Conservation (phyloP, 768 basidiomycete species). For the Pleurotus cornucopiae region DNA sequence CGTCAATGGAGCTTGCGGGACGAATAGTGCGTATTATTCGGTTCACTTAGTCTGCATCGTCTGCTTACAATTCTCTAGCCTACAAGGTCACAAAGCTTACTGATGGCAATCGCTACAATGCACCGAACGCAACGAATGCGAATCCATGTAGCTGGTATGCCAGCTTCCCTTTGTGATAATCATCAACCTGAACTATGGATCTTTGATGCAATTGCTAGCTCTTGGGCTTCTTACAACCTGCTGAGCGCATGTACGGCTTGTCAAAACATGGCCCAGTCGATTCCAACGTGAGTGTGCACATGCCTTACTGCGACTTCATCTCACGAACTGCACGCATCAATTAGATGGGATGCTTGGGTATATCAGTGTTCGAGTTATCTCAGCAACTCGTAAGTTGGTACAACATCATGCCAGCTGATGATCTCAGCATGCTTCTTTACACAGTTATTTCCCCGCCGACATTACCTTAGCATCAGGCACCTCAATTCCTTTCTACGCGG, state of each 20-base stretch:
- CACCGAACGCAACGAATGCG: slow-evolving; percentile 8
- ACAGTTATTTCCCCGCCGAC: slow-evolving; percentile 7
- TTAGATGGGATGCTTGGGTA: slow-evolving; percentile 10
- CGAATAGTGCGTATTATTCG: slow-evolving; percentile 6
- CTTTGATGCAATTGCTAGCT: background rate
- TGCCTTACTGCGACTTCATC: background rate
- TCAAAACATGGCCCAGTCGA: slow-evolving; percentile 3
- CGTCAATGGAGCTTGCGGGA: slow-evolving; percentile 9
- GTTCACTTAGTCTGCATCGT: background rate
- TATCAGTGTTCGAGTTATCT: slow-evolving; percentile 1
- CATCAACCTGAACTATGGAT: background rate
- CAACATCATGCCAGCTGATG: background rate
- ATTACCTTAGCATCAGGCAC: slow-evolving; percentile 6
- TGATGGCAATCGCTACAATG: slow-evolving; percentile 6
- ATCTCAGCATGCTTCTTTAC: background rate
- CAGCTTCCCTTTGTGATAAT: background rate
- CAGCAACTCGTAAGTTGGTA: background rate
- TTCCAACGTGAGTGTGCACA: slow-evolving; percentile 1
- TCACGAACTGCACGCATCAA: background rate
- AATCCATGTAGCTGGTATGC: slow-evolving; percentile 8
- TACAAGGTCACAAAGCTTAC: slow-evolving; percentile 6
- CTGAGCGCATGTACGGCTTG: slow-evolving; percentile 11
- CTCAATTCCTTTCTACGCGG: slow-evolving; percentile 8
- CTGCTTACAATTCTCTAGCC: background rate
- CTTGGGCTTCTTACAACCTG: slow-evolving; percentile 11